Base-by-base conservation (phyloP, 208 protist species). In the Trichomonas vaginalis region DNA sequence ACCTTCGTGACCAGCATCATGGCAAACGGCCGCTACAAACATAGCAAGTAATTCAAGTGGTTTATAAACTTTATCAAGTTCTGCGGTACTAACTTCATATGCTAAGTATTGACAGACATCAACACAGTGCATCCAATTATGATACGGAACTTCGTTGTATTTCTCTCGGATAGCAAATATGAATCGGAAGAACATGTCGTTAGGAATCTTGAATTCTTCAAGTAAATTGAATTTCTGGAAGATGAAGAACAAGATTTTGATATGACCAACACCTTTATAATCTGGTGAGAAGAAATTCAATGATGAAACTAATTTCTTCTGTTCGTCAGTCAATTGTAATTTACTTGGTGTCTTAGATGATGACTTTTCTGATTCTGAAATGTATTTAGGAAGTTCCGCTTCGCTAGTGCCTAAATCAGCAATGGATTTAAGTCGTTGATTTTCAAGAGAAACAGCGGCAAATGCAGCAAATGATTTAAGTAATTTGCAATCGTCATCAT, bases 1-100 rank as follows among this genome's bases (percentile, higher is more conserved):
- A 39, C 98, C 98, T 0, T 98, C 98, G 96, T 99, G 98, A 96
- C 99, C 98, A 96, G 98, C 98, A 97, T 99, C 98, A 97, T 99
- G 98, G 82, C 98, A 97, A 40, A 98, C 97, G 27, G 98, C 98
- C 32, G 98, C 97, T n/a, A 99, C 96, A 23, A 99, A 23, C 14
- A 97, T 95, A 0, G 98, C 98, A 32, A 99, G 97, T 17, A 98
- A 96, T 95, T 99, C 98, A 92, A 98, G 87, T 21, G 42, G 35
- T 23, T 90, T 96, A 14, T 98, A 79, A 15, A 96, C 62, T 39
- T 98, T 97, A 12, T 96, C 97, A 42, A 98, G 96, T 80, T 97
- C 83, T 95, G 40, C 35, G 4, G 9, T 82, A 47, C 35, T 95
- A 2, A 98, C 51, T 62, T 96, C 70, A 49, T 96, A 96, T 61